Conservation (phyloP, 1,284 basidiomycete genomes). For the Tilletiaria anomala region DNA sequence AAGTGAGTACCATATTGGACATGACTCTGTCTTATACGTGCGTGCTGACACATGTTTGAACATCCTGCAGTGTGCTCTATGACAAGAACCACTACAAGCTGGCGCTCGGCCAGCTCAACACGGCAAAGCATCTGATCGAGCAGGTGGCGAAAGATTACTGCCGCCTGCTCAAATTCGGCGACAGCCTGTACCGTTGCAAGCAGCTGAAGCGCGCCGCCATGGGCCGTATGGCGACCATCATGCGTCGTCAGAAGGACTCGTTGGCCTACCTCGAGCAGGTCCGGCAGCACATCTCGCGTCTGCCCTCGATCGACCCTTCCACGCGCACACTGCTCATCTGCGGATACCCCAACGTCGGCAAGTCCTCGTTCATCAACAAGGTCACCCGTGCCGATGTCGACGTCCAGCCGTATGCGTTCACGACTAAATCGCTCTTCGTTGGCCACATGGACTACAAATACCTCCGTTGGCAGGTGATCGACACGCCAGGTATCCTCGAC, state of each 20-base stretch:
- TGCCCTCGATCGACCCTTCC: conserved; percentile 35
- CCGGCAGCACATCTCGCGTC: conserved; percentile 39
- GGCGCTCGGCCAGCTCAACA: conserved; percentile 39
- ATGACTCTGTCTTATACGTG: background rate
- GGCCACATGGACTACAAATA: conserved; percentile 41
- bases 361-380: conserved; percentile 40
- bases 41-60: background rate
- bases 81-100: conserved; percentile 40
- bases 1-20: too few species aligned
- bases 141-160: conserved; percentile 39
- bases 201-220: conserved; percentile 39
- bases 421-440: conserved; percentile 39
- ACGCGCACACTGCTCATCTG: conserved; percentile 36
- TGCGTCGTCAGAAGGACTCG: conserved; percentile 38
- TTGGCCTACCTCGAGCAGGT: conserved; percentile 39
- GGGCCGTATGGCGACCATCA: conserved; percentile 39
- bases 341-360: conserved; percentile 39
- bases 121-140: conserved; percentile 36
- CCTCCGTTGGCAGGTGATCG: conserved; percentile 39
- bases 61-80: conserved; percentile 32
- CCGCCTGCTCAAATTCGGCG: conserved; percentile 38
- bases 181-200: conserved; percentile 38
- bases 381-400: conserved; percentile 38
- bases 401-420: conserved; percentile 39
- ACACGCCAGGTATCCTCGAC: conserved; percentile 38